These are phyloP conservation scores for Phytophthora citrophthora DNA, from an alignment of 352 stramenopile genomes.

Conservation along the genomic window DNA sequence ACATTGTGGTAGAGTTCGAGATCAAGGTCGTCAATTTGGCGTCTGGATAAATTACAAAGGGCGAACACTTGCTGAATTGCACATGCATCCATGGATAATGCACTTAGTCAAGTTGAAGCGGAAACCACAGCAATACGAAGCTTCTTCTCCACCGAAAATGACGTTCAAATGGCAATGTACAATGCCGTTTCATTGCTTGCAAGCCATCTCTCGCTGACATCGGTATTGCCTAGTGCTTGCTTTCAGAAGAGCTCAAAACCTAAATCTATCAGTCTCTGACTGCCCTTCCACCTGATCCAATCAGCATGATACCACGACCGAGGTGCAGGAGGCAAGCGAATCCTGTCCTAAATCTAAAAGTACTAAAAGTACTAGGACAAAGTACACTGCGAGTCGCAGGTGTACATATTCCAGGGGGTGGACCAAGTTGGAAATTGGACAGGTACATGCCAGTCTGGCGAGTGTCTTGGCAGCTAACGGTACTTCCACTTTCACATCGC, in stretches of 20 bases:
- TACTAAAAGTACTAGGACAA: too few species aligned
- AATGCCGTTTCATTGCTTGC: too few species aligned
- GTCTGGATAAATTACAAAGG: conserved; percentile 51
- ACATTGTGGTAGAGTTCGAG: conserved; percentile 54
- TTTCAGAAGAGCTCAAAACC: too few species aligned
- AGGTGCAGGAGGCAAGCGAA: background rate
- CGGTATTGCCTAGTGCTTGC: background rate
- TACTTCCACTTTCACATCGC: background rate
- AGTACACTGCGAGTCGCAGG: background rate
- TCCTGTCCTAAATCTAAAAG: too few species aligned
- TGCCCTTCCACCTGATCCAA: conserved; percentile 5
- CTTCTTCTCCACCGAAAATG: too few species aligned
- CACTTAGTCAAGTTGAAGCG: too few species aligned
- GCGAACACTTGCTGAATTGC: too few species aligned
- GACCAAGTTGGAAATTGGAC: conserved; percentile 2
- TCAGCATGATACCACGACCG: conserved; percentile 2
- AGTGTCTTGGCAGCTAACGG: background rate
- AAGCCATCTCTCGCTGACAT: background rate
- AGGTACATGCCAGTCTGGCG: background rate
- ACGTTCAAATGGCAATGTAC: too few species aligned
- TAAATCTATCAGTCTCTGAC: too few species aligned
- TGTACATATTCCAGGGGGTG: background rate
- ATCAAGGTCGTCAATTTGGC: conserved; percentile 62
- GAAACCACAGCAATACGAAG: too few species aligned
- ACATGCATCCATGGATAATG: too few species aligned